Base-by-base conservation (phyloP, 306 rosid genomes). In the cucumber (Cucumis sativus) region DNA sequence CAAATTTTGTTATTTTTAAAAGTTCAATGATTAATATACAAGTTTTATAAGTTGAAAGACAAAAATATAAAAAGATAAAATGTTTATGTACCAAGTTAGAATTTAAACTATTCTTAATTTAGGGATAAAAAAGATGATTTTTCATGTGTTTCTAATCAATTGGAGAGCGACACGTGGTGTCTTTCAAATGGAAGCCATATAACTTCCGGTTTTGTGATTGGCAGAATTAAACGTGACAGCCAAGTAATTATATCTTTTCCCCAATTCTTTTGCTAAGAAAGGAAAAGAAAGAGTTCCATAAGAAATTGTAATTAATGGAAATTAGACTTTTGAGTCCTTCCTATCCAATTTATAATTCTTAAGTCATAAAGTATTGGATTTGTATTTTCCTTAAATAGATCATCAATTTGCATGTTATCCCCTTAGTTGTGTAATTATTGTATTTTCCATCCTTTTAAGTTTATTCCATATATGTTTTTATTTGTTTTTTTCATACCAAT, bases 121-220 rank as follows among this genome's bases (percentile, higher is more conserved):
- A 45, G 21, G n/a, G 74, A 67, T 67, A 67, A 10, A 67, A 67
- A 70, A 5, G 40, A 71, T 41, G 28, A 5, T 45, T 71, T 33
- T 17, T 9, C 20, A 8, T 39, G 25, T 9, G 7, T 14, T 69
- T 30, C 17, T 0, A 3, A 51, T 28, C 10, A 72, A 72, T 72
- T 6, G 7, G 23, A 15, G 7, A 10, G 3, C 5, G 25, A 72
- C 76, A 72, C 61, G 76, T 72, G 76, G 16, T 16, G 2, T 25
- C 16, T 23, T 18, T 18, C 8, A 17, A 13, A 10, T 12, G 54
- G 16, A 68, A 68, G 28, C 13, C 59, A 70, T 25, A 45, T 70
- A 70, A 41, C 58, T 70, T 70, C 76, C 56, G 61, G 20, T 47
- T 72, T 72, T 25, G 43, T 49, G 61, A 72, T 72, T 72, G 61